Evolutionary conservation across 2,329 filamentous ascomycete genomes (phyloP), one percentile per base, ranked within the genome.

Genomic region (Celoporthe dispersa): DNA sequence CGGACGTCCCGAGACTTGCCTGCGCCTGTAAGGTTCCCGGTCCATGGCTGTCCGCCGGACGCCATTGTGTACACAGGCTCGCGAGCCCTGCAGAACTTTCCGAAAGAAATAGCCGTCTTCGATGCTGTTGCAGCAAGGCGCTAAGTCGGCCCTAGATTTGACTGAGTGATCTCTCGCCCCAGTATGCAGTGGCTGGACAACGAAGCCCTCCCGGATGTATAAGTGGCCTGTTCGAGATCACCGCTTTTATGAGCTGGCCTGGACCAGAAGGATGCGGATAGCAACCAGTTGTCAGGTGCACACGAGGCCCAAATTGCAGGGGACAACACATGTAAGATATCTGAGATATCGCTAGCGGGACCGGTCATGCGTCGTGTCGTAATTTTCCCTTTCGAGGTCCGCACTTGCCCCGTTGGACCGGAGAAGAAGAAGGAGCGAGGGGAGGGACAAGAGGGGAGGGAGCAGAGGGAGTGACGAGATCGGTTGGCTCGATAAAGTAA

Each of bases 1-100:
- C 35, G 14, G n/a, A 57, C 37, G 31, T 16, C 28, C 48, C 61
- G 48, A 35, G 14, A 77, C 84, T 77, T 72, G 84, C 84, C 82
- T 73, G 80, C 75, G 48, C 84, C 85, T 39, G 79, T 81, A 61
- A 73, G 66, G 60, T 48, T 60, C 28, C 71, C 71, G 16, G 57
- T 67, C 60, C 19, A 65, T 31, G 63, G 63, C 57, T 64, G 66
- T 25, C 69, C 67, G 19, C 35, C 48, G 60, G 68, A 70, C 62
- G 70, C 68, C 70, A 72, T 72, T 31, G 61, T 62, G 37, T 51
- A 39, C 64, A 64, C 25, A n/a, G 39, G 37, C 16, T 31, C 22
- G 25, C 48, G 14, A 41, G 25, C 33, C 25, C 25, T 22, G n/a
- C 39, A 14, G 28, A 16, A 55, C 59, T 14, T 35, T 62, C 19